A percentile compares a stretch with the other conserved stretches of the same genome.
Evolutionary conservation across 2,329 filamentous ascomycete genomes (phyloP).

Genomic region (Trichoderma aggressivum): DNA sequence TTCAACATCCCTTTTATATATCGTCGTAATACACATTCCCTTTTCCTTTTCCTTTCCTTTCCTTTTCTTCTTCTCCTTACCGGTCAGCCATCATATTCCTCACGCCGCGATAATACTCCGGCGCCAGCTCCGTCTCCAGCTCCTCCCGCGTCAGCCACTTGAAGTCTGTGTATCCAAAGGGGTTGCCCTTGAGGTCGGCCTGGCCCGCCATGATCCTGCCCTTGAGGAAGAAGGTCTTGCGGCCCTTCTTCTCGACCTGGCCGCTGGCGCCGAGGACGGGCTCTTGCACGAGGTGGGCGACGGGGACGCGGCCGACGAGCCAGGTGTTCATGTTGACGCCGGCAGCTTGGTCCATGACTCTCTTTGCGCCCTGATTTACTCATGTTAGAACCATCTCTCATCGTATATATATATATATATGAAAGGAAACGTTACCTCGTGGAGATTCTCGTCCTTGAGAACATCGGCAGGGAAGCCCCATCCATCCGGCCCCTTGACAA

Average conservation of each 20-base stretch:
- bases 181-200: slow-evolving; percentile 71
- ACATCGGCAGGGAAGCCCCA: slow-evolving; percentile 82
- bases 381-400: neutral
- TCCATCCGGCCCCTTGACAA: slow-evolving; percentile 70
- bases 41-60: neutral
- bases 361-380: slow-evolving; percentile 67
- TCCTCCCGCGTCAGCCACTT: slow-evolving; percentile 92
- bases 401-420: too few species aligned
- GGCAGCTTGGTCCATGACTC: slow-evolving; percentile 71
- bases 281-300: slow-evolving; percentile 70
- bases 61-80: slow-evolving; percentile 41
- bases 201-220: slow-evolving; percentile 96
- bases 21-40: neutral
- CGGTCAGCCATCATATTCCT: slow-evolving; percentile 80
- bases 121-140: slow-evolving; percentile 63
- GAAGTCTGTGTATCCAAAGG: slow-evolving; percentile 74
- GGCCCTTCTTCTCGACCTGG: slow-evolving; percentile 50
- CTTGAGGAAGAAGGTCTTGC: slow-evolving; percentile 96
- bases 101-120: slow-evolving; percentile 69
- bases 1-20: neutral
- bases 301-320: slow-evolving; percentile 86
- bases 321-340: slow-evolving; percentile 98
- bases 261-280: slow-evolving; percentile 45
- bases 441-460: slow-evolving; percentile 71
- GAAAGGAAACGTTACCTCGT: too few species aligned